Evolutionary conservation across 495 filamentous ascomycete species (phyloP), one percentile per base, ranked within the genome.

Genomic region (Aspergillus asperescens): DNA sequence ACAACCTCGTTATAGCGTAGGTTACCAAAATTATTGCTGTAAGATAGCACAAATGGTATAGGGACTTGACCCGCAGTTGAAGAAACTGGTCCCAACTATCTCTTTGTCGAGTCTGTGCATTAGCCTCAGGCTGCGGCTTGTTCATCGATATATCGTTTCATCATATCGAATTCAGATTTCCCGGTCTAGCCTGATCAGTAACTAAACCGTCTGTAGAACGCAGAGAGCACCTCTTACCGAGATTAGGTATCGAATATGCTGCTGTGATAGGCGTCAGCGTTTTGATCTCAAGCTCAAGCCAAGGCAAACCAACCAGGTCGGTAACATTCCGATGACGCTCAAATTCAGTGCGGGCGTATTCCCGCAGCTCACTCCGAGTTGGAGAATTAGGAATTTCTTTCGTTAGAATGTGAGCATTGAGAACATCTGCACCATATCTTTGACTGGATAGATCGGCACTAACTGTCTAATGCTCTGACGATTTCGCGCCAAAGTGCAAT

Each of bases 281-380:
- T 12, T 29, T 24, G 8, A 29, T 10, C 18, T 0, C 2, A 34
- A 29, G 3, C 9, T 40, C 18, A 15, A 39, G n/a, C 13, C 7
- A 49, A 28, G 18, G 4, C 9, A 42, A 40, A 37, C 81, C 18
- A 72, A 87, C 84, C 56, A 87, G 56, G 63, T 94, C 88, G 2
- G 80, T 83, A 19, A 92, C 84, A 27, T 73, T 56, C 18, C 77
- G 79, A 66, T 89, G 81, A 22, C 86, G 77, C 65, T 88, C 83
- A 62, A 93, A 91, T 57, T 93, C 89, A 38, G 75, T 70, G 10
- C 88, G 79, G 24, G 85, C 89, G 73, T 87, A 92, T 23, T 70
- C 68, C 28, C 77, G 76, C 54, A 90, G 81, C 58, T 94, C 90
- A 41, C 72, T 66, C 19, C 81, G 77, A 9, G 84, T 78, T 5